Base-by-base conservation (phyloP, 2,329 filamentous ascomycete species). In the Neonectria sp. region DNA sequence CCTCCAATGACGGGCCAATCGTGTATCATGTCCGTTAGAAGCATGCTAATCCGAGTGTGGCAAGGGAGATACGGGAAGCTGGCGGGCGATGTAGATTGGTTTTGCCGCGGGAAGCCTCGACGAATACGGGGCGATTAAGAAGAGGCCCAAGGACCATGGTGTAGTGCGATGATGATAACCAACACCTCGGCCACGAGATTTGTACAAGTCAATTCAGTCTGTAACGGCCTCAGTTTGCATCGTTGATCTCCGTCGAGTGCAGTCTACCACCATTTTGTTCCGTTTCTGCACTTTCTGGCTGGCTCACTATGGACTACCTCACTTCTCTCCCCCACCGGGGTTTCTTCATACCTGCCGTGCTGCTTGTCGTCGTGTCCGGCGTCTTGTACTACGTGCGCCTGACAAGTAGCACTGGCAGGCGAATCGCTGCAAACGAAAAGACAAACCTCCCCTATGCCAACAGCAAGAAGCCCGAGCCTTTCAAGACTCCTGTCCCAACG, bases 401-500 rank as follows among this genome's bases (percentile, higher is more conserved):
- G 15, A 33, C 35, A 12, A 31, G 48, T 6, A 53, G 27, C 48
- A 12, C 57, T 8, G 29, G 46, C 2, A 37, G 31, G 3, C 55
- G 45, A n/a, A 17, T 60, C 29, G 17, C 48, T 21, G 40, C 33
- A 5, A 13, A 43, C 7, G 33, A 43, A 25, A 56, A 66, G 27
- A 12, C 35, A 29, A 58, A 68, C 25, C 60, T 62, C 11, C 65
- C 63, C 45, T 68, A 33, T 25, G n/a, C 71, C 25, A 48, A 57
- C 12, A 58, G 51, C 33, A 69, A 65, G 53, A 52, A 59, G 13
- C 65, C 65, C 2, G 68, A 68, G 40, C 58, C 65, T 43, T 94
- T 92, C 83, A 84, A 85, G 66, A 83, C 89, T 2, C 91, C 92
- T 1, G 77, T 81, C 1, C 89, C 91, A 5, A 60, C 80, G 0